Evolutionary conservation across 139 green algal species (phyloP).

Genomic region (Chlorella sp.): DNA sequence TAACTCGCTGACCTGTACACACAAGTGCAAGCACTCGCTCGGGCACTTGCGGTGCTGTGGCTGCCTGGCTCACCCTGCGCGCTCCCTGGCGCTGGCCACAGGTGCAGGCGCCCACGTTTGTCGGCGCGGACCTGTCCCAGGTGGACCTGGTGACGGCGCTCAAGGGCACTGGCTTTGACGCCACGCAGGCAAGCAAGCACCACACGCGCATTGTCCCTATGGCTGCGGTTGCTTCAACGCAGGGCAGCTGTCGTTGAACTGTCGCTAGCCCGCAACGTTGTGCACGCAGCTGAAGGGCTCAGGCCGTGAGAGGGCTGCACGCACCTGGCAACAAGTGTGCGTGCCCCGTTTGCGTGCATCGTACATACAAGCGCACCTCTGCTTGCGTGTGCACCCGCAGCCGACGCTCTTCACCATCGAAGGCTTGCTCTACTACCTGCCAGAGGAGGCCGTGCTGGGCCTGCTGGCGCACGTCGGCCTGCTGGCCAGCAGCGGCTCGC

Average conservation of each 20-base stretch:
- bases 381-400: constrained; percentile 2
- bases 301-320: no score
- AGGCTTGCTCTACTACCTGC: constrained; percentile 65
- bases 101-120: constrained; percentile 34
- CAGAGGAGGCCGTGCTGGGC: constrained; percentile 5
- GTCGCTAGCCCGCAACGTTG: no score
- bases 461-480: constrained; percentile 11
- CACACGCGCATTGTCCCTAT: no score
- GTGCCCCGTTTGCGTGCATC: neutral
- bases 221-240: no score
- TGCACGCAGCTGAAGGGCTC: no score
- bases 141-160: constrained; percentile 44
- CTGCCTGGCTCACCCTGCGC: no score
- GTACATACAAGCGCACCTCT: no score
- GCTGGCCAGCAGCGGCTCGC: constrained; percentile 5
- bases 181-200: constrained; percentile 10
- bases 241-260: no score
- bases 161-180: constrained; percentile 41
- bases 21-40: no score
- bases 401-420: constrained; percentile 59
- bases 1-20: no score
- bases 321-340: no score
- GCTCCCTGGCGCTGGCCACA: constrained; percentile 3
- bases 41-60: no score
- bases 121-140: constrained; percentile 49